These are phyloP conservation scores for Fragaria vesca DNA, from an alignment of 306 rosid species.

Conservation along the genomic window DNA sequence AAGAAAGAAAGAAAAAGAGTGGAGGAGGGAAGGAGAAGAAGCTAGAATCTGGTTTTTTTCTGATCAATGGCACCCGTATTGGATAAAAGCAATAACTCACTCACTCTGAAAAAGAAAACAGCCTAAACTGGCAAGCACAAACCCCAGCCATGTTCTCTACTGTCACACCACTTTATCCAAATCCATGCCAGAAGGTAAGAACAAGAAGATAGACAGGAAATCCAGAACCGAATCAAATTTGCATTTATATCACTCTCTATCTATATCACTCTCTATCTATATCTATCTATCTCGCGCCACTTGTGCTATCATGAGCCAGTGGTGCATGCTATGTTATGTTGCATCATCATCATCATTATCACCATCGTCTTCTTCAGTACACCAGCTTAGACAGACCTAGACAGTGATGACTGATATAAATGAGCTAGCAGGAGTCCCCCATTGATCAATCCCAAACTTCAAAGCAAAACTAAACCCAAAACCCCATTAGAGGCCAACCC, in stretches of 20 bases:
- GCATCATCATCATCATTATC: background rate
- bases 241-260: slow-evolving; percentile 4
- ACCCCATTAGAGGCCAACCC: slow-evolving; percentile 16
- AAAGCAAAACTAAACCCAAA: slow-evolving; percentile 11
- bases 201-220: background rate
- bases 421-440: slow-evolving; percentile 4
- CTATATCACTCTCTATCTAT: background rate
- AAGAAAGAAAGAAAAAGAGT: background rate
- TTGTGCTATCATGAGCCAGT: background rate
- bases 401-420: background rate
- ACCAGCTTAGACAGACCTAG: background rate
- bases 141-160: slow-evolving; percentile 59
- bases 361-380: background rate
- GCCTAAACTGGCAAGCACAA: slow-evolving; percentile 27
- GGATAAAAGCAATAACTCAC: slow-evolving; percentile 12
- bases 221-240: slow-evolving; percentile 11
- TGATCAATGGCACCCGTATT: slow-evolving; percentile 2
- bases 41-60: background rate
- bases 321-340: background rate
- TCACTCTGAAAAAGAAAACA: slow-evolving; percentile 23
- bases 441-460: slow-evolving; percentile 32
- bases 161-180: slow-evolving; percentile 44
- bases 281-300: slow-evolving; percentile 15
- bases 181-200: slow-evolving; percentile 26
- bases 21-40: slow-evolving; percentile 11